phyloP scores from a whole-genome alignment of 805 yeast species.

The Nakazawaea ambrosiae region DNA sequence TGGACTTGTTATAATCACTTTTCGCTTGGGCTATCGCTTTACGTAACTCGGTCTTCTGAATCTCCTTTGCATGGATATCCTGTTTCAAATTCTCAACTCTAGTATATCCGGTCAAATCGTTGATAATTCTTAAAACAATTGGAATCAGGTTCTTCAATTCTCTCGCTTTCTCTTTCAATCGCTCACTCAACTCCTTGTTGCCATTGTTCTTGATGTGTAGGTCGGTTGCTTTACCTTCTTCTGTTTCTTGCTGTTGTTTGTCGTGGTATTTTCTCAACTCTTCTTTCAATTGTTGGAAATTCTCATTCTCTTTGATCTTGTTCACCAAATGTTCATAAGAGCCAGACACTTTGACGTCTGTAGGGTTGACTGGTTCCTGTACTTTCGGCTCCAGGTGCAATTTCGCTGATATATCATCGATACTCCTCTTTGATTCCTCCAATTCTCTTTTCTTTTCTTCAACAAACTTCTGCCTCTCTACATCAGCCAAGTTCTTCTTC shows the following conservation, averaged over 20 bases:
- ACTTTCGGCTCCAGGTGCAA: background rate
- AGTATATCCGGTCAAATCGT: constrained; percentile 89
- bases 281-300: constrained; percentile 23
- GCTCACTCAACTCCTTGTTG: constrained; percentile 29
- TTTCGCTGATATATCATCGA: background rate
- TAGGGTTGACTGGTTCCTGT: background rate
- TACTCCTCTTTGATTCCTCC: background rate
- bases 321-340: constrained; percentile 16
- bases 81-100: constrained; percentile 66
- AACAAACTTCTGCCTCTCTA: constrained; percentile 4
- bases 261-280: constrained; percentile 23
- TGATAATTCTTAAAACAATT: constrained; percentile 61
- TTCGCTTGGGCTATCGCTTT: constrained; percentile 42
- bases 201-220: no score
- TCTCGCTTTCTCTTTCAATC: constrained; percentile 41
- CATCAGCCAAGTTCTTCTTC: constrained; percentile 3
- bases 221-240: constrained; percentile 12
- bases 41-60: constrained; percentile 40
- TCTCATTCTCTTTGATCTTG: constrained; percentile 24
- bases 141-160: constrained; percentile 51
- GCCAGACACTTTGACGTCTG: constrained; percentile 5
- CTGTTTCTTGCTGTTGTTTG: background rate
- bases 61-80: constrained; percentile 52
- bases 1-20: constrained; percentile 47
- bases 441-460: constrained; percentile 10